These are phyloP conservation scores for Zasmidium citrigriseum DNA, from an alignment of 2,329 filamentous ascomycete genomes.

Conservation along the genomic window DNA sequence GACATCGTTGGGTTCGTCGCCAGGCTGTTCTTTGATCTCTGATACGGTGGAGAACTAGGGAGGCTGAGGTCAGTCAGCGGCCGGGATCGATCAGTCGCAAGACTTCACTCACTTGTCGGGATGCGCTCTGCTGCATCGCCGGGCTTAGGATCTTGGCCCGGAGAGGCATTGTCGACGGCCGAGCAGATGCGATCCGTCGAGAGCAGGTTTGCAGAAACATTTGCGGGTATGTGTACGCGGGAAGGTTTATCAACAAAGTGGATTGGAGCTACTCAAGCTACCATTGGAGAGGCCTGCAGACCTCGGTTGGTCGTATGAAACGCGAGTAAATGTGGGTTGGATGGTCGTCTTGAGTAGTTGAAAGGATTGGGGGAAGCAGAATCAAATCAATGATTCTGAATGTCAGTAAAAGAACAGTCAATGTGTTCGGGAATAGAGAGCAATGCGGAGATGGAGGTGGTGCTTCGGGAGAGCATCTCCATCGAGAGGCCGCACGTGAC, in stretches of 20 bases:
- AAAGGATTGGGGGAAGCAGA: no score
- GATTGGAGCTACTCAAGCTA: conserved; percentile 16
- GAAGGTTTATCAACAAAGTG: not conserved
- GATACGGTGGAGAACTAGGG: conserved; percentile 31
- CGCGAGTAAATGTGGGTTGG: not conserved
- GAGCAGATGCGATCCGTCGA: conserved; percentile 42
- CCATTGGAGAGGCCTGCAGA: conserved; percentile 9
- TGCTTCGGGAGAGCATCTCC: no score
- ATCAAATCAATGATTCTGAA: no score
- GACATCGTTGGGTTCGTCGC: conserved; percentile 85
- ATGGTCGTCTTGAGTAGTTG: no score
- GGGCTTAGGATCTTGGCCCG: conserved; percentile 57
- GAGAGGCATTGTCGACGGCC: conserved; percentile 68
- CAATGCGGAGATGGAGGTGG: no score
- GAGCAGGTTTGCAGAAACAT: conserved; percentile 50
- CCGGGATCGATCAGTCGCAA: conserved; percentile 8
- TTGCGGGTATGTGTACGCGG: conserved; percentile 19
- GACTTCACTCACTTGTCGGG: conserved; percentile 19
- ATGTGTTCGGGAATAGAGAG: no score
- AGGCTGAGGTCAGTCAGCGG: conserved; percentile 35
- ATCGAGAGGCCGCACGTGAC: conserved; percentile 9
- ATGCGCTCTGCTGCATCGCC: conserved; percentile 22
- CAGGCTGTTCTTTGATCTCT: conserved; percentile 56
- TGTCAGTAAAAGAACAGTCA: no score
- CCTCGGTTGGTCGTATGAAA: conserved; percentile 4